Base-by-base conservation (phyloP, 306 rosid genomes). In the Crotalaria pallida region DNA sequence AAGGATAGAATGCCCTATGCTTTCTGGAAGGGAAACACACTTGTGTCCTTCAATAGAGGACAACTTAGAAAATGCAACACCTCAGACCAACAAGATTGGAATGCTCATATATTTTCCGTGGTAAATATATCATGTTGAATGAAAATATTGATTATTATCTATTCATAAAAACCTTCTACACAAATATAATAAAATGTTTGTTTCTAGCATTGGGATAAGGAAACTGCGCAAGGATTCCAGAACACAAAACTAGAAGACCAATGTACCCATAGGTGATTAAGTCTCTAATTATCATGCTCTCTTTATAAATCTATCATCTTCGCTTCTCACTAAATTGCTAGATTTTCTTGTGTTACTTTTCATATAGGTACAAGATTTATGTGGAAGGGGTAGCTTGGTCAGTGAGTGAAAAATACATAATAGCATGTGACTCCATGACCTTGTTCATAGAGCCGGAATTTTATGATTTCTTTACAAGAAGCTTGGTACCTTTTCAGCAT, bases 391-490 rank as follows among this genome's bases (percentile, higher is more conserved):
- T 2, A 10, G 1, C 85, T 45, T 81, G 85, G 85, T 81, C 82
- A 1, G 81, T 76, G 58, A 81, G 85, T 72, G 65, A 77, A 17
- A 81, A 81, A 31, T 81, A 81, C 70, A 81, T 81, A 51, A 21
- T 81, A 7, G 82, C 79, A 44, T 81, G 85, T 18, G 72, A 81
- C 61, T 81, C 85, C 58, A 72, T 81, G 85, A 72, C 73, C 18
- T 12, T 81, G 79, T 16, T 72, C 36, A 24, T 81, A 43, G 43
- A 26, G 15, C 76, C 82, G 3, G 15, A 33, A 5, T 44, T 17
- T 33, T 61, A 59, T 3, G 82, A 81, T 51, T 81, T 81, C 58
- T 81, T 51, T 49, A 47, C 82, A 44, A 77, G 82, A 72, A 36
- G 82, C 62, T 9, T 81, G 76, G 58, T 72, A 1, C 64, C 82